Base-by-base conservation (phyloP, 1,284 basidiomycete genomes). In the Ceratorhiza oryzae-sativae region DNA sequence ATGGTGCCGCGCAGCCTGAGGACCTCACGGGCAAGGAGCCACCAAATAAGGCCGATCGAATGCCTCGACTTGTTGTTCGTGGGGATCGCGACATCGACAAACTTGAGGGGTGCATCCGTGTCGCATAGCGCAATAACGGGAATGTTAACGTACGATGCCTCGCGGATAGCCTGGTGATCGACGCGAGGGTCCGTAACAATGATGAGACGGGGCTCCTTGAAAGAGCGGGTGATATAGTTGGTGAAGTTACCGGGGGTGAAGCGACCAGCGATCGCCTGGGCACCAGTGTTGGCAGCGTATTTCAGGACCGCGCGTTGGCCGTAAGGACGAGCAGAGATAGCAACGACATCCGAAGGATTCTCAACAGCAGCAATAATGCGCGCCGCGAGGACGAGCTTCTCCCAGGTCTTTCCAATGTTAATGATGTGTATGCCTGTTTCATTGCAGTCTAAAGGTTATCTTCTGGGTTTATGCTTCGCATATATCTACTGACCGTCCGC, bases 321-420 rank as follows among this genome's bases (percentile, higher is more conserved):
- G 86, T 98, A 99, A 74, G 94, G 94, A 77, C 97, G 94, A 73
- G 95, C 95, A 75, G 95, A 96, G 84, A 99, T 98, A 81, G 97
- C 97, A 84, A 93, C 95, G 80, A 99, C 89, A 83, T 99, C 97
- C 82, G 93, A 91, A 76, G 97, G 96, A 88, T 98, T 98, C 84
- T 98, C 96, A 78, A 98, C 90, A 73, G 93, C 90, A 77, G 94
- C 94, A 79, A 97, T 95, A 80, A 97, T 88, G 82, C 95, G 93
- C 75, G 95, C 95, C 75, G 95, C 95, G 78, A 97, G 87, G 76
- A 97, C 93, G 77, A 99, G 88, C 86, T 99, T 99, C 85, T 98
- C 95, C 97, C 96, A 98, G 77, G 97, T 99, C 90, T 98, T 98
- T 81, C 96, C 96, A 78, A 98, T 91, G 90, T 99, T 98, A 80